These are phyloP conservation scores for Caryopteris hybrid DNA, from an alignment of 305 asterid species.

Conservation along the genomic window DNA sequence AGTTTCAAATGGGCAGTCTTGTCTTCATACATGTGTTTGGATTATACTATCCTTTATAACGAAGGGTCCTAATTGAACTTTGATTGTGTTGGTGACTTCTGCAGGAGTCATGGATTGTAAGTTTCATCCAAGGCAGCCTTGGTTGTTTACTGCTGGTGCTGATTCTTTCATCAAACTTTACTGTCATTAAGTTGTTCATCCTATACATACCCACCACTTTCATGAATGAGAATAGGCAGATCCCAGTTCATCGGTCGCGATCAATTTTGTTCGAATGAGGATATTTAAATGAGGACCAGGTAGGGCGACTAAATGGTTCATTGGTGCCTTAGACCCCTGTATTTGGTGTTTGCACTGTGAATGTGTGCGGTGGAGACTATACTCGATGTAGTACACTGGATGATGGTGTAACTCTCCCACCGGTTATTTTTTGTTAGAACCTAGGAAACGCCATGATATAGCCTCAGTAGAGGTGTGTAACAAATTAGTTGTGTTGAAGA, in stretches of 20 bases:
- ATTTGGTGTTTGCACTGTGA: too few species aligned
- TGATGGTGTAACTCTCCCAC: neutral
- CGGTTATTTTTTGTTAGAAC: neutral
- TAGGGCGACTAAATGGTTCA: neutral
- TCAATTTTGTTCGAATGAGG: neutral
- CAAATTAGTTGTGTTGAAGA: neutral
- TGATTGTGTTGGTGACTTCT: slow-evolving; percentile 6
- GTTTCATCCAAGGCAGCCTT: slow-evolving; percentile 96
- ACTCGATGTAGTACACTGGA: too few species aligned
- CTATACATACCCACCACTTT: neutral
- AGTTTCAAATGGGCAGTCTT: neutral
- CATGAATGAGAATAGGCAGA: neutral
- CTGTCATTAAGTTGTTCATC: slow-evolving; percentile 40
- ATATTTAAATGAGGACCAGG: neutral
- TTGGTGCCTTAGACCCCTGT: too few species aligned
- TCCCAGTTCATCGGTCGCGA: neutral
- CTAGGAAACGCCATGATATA: neutral
- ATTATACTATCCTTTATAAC: neutral
- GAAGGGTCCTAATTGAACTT: neutral
- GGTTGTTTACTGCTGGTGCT: slow-evolving; percentile 91
- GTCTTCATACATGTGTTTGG: neutral
- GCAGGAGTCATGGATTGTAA: slow-evolving; percentile 91
- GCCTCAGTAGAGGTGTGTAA: neutral
- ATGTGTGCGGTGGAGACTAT: too few species aligned
- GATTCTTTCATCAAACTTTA: slow-evolving; percentile 80